phyloP scores from a whole-genome alignment of 148 eudicot genomes.

The Bassia scoparia region DNA sequence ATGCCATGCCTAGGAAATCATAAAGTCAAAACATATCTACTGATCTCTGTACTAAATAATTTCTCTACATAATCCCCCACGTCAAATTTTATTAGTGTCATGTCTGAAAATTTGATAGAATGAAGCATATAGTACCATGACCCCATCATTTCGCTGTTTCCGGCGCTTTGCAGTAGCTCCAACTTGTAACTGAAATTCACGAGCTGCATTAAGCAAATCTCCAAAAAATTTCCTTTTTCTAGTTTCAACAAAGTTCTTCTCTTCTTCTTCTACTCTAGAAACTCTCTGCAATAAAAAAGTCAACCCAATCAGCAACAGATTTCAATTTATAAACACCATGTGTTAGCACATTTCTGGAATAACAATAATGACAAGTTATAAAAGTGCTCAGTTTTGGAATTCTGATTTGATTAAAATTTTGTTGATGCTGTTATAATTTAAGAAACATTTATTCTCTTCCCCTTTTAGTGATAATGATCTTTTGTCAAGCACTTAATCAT shows the following conservation, averaged over 20 bases:
- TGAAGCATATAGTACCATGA: constrained; percentile 50
- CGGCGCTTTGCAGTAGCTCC: constrained; percentile 76
- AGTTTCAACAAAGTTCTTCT: constrained; percentile 72
- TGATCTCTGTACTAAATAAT: constrained; percentile 11
- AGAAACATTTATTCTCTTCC: neutral
- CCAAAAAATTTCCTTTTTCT: constrained; percentile 81
- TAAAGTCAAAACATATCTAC: neutral
- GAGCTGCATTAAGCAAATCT: constrained; percentile 82
- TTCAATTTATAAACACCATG: neutral
- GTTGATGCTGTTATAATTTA: neutral
- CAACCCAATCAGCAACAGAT: constrained; percentile 24
- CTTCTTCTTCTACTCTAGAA: constrained; percentile 82
- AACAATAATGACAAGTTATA: neutral
- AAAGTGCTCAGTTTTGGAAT: too few relatives aligned
- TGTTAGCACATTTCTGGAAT: constrained; percentile 2
- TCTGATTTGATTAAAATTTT: too few relatives aligned
- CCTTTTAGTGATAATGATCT: neutral
- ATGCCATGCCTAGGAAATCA: constrained; percentile 76
- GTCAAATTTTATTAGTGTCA: neutral
- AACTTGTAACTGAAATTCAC: constrained; percentile 81
- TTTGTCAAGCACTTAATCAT: neutral
- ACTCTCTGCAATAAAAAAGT: constrained; percentile 61
- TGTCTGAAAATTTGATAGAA: constrained; percentile 14
- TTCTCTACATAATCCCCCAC: neutral
- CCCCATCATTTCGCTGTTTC: constrained; percentile 90